Evolutionary conservation across 345 rosid genomes (phyloP).

Genomic region (Cardamine resedifolia): DNA sequence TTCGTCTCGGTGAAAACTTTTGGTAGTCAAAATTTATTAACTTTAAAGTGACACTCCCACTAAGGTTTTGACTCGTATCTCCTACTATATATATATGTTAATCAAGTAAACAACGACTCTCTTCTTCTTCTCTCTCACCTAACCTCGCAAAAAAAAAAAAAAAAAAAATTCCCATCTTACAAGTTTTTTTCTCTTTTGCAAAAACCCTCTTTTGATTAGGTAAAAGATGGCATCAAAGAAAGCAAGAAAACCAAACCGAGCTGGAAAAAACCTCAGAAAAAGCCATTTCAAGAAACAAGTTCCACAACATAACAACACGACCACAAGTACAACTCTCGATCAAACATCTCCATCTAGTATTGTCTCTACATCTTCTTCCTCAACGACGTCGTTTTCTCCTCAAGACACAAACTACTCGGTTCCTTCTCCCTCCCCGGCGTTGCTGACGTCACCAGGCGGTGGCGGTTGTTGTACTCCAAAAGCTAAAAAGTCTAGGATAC

Average conservation of each 20-base stretch:
- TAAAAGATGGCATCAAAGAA: conserved; percentile 37
- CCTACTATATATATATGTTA: conserved; percentile 20
- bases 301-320: conserved; percentile 27
- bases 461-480: conserved; percentile 72
- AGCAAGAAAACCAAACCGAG: conserved; percentile 33
- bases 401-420: background rate
- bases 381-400: conserved; percentile 25
- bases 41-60: conserved; percentile 27
- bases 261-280: conserved; percentile 15
- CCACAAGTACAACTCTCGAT: conserved; percentile 11
- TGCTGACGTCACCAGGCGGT: conserved; percentile 8
- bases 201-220: conserved; percentile 17
- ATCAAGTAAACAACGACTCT: conserved; percentile 29
- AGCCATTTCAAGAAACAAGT: conserved; percentile 38
- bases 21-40: conserved; percentile 30
- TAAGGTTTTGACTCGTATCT: conserved; percentile 26
- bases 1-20: conserved; percentile 35
- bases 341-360: conserved; percentile 16
- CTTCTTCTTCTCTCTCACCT: conserved; percentile 27
- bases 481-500: conserved; percentile 72
- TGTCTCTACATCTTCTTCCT: conserved; percentile 32
- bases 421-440: conserved; percentile 26
- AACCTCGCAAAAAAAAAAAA: background rate
- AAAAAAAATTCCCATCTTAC: background rate
- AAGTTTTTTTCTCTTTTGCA: background rate